Conservation (phyloP, 129 eudicot genomes). For the Chrysanthemum lavandulifolium region DNA sequence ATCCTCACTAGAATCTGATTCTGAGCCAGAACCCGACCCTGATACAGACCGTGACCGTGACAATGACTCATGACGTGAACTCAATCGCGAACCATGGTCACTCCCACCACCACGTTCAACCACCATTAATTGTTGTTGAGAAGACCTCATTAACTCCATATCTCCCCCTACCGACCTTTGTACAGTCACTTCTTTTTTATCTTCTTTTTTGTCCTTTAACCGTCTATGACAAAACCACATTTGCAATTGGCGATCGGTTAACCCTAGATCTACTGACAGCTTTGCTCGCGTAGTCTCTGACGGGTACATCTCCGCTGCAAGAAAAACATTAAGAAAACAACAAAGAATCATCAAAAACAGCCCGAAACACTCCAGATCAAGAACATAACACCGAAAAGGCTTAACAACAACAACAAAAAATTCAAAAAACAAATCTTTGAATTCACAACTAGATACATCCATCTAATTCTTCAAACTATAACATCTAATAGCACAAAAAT, state of each 20-base stretch:
- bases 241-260: constrained; percentile 87
- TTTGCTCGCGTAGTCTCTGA: constrained; percentile 80
- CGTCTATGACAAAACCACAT: constrained; percentile 99
- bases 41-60: constrained; percentile 37
- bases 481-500: background rate
- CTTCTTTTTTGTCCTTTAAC: constrained; percentile 51
- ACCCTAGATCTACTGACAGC: constrained; percentile 57
- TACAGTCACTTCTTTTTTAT: constrained; percentile 55
- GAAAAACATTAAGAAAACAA: background rate
- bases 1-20: constrained; percentile 56
- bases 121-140: constrained; percentile 47
- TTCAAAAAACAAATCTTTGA: too few species aligned
- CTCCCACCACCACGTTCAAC: constrained; percentile 37
- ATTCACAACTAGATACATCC: too few species aligned
- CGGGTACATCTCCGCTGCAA: constrained; percentile 84
- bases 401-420: background rate
- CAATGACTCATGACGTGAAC: constrained; percentile 34
- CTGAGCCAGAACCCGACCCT: constrained; percentile 53
- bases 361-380: constrained; percentile 1
- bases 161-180: constrained; percentile 34
- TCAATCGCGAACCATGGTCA: constrained; percentile 43
- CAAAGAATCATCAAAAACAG: background rate
- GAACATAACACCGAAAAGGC: background rate
- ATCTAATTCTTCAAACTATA: background rate
- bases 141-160: constrained; percentile 31